phyloP scores from a whole-genome alignment of 345 rosid species.

The Gynandropsis gynandra region DNA sequence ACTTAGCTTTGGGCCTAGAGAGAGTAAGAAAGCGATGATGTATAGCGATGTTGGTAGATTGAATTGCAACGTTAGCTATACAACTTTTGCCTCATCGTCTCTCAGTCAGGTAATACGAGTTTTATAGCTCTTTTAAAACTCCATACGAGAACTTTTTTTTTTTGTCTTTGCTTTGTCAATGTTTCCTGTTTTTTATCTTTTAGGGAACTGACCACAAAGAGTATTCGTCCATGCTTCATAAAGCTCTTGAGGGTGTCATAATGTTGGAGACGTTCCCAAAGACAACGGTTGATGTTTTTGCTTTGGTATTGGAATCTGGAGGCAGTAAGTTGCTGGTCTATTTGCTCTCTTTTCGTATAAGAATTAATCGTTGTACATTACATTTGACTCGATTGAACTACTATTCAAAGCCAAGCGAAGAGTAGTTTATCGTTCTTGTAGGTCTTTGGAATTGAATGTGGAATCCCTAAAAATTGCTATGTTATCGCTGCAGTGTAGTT shows the following conservation, averaged over 20 bases:
- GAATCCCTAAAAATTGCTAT: background rate
- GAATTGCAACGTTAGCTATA: constrained; percentile 81
- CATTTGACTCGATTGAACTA: too few species aligned
- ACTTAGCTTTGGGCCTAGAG: constrained; percentile 94
- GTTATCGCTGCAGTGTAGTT: background rate
- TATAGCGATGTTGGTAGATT: constrained; percentile 73
- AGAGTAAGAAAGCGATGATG: constrained; percentile 92
- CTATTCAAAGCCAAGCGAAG: too few species aligned
- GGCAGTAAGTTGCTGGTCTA: constrained; percentile 60
- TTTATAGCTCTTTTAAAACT: constrained; percentile 2
- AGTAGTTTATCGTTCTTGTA: too few species aligned
- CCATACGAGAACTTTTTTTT: background rate
- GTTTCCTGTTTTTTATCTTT: constrained; percentile 13
- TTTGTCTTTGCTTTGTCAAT: constrained; percentile 16
- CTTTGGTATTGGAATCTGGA: constrained; percentile 89
- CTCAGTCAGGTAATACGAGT: constrained; percentile 57
- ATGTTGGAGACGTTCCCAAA: constrained; percentile 83
- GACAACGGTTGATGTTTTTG: constrained; percentile 94
- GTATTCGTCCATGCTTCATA: constrained; percentile 80
- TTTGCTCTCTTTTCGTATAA: background rate
- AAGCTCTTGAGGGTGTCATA: constrained; percentile 85
- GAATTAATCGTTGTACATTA: too few species aligned
- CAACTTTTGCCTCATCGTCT: constrained; percentile 65
- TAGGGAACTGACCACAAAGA: constrained; percentile 81
- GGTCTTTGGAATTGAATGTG: background rate